Percentiles rank a stretch among this genome's conserved stretches.
phyloP scores from a whole-genome alignment of 768 basidiomycete genomes.

The Termitomyces eurrhizus region DNA sequence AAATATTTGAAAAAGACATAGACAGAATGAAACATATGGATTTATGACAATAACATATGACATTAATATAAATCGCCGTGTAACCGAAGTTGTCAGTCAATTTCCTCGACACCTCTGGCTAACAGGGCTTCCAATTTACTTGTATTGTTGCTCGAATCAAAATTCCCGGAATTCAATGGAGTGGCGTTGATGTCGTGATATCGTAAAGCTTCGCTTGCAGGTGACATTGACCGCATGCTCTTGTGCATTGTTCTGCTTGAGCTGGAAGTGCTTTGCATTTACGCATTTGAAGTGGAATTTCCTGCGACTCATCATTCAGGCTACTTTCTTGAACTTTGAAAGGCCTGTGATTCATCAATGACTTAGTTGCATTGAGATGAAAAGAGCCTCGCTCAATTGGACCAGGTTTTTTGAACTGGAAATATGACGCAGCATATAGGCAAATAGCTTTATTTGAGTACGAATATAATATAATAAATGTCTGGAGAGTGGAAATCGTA shows the following conservation, averaged over 20 bases:
- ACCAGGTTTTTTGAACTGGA: background rate
- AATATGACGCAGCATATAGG: too few species aligned
- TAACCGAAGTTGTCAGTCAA: too few species aligned
- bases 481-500: too few species aligned
- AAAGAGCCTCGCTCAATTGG: background rate
- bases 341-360: background rate
- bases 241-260: background rate
- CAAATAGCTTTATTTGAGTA: too few species aligned
- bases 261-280: slow-evolving; percentile 8
- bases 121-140: too few species aligned
- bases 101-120: too few species aligned
- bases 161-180: background rate
- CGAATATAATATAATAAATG: too few species aligned
- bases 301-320: background rate
- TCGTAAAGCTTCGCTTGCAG: background rate
- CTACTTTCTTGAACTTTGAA: background rate
- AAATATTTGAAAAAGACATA: too few species aligned
- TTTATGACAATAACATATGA: too few species aligned
- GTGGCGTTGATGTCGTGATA: background rate
- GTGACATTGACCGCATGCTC: background rate
- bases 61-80: too few species aligned
- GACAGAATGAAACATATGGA: too few species aligned
- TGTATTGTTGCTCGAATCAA: background rate
- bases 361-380: background rate
- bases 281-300: background rate